Evolutionary conservation across 306 rosid genomes (phyloP).

Genomic region (Castanopsis chinensis): DNA sequence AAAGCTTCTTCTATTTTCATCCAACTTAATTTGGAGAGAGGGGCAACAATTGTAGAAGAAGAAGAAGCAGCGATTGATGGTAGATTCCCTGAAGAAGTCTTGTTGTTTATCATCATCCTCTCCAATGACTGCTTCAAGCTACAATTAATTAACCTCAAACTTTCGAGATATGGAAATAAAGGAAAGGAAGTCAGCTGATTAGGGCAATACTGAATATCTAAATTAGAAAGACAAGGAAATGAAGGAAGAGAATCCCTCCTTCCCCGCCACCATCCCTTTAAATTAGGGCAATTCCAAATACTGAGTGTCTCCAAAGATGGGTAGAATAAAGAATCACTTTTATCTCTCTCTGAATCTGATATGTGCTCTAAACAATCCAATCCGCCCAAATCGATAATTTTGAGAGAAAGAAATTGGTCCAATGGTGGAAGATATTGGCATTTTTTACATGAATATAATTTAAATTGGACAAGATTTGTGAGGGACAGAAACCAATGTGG

Average conservation of each 20-base stretch:
- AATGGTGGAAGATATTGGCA: conserved; percentile 3
- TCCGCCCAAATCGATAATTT: accelerated
- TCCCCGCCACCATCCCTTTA: conserved; percentile 28
- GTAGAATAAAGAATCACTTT: neutral
- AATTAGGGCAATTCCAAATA: neutral
- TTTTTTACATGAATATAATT: accelerated
- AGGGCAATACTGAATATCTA: neutral
- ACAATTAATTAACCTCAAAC: accelerated
- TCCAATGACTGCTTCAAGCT: neutral
- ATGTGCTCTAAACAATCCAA: neutral
- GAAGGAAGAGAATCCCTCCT: neutral
- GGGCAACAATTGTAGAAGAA: neutral
- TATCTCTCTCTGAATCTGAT: too few relatives aligned
- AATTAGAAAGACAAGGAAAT: too few relatives aligned
- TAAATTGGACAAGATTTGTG: neutral
- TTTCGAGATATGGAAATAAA: neutral
- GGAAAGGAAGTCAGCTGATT: conserved; percentile 10
- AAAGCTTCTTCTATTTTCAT: too few relatives aligned
- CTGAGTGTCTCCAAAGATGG: neutral
- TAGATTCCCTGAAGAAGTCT: neutral
- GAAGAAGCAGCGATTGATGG: neutral
- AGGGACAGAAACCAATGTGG: conserved; percentile 15
- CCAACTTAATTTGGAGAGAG: neutral
- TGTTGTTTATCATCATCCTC: neutral
- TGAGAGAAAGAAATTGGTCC: conserved; percentile 14